These are phyloP conservation scores for Shiraia bambusicola DNA, from an alignment of 2,329 filamentous ascomycete genomes.

Conservation along the genomic window DNA sequence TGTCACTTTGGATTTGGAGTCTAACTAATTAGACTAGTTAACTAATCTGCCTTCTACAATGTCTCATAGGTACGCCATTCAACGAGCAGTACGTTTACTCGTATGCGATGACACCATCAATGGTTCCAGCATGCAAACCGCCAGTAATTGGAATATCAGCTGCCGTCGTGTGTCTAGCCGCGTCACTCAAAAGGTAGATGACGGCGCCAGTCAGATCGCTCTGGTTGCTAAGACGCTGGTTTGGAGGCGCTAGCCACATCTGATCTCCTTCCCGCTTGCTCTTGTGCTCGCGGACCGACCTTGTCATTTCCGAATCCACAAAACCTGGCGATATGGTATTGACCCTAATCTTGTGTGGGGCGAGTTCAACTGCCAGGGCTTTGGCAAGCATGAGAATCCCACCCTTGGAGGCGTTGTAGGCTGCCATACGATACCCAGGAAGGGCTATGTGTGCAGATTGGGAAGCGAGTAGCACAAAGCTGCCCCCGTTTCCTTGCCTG, in stretches of 20 bases:
- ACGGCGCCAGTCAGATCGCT: constrained; percentile 49
- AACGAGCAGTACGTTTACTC: too few relatives aligned
- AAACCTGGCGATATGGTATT: constrained; percentile 41
- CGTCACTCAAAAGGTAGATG: constrained; percentile 50
- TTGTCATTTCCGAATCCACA: constrained; percentile 31
- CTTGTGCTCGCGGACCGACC: constrained; percentile 18
- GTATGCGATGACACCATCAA: constrained; percentile 12
- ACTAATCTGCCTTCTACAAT: too few relatives aligned
- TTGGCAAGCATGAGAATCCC: constrained; percentile 47
- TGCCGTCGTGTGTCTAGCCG: constrained; percentile 47
- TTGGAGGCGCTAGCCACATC: constrained; percentile 33
- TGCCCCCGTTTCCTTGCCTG: constrained; percentile 44
- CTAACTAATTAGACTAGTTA: too few relatives aligned
- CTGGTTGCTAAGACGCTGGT: constrained; percentile 45
- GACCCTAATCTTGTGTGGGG: constrained; percentile 32
- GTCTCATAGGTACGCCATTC: too few relatives aligned
- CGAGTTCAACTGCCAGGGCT: constrained; percentile 39
- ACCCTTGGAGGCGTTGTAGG: constrained; percentile 50
- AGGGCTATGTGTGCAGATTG: constrained; percentile 44
- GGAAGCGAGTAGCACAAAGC: constrained; percentile 46
- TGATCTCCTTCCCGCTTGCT: constrained; percentile 15
- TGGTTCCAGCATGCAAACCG: constrained; percentile 34
- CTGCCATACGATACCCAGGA: constrained; percentile 44
- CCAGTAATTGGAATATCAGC: constrained; percentile 51
- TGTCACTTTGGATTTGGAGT: too few relatives aligned